These are phyloP conservation scores for Phialophora expanda DNA, from an alignment of 2,329 filamentous ascomycete species.

Conservation along the genomic window DNA sequence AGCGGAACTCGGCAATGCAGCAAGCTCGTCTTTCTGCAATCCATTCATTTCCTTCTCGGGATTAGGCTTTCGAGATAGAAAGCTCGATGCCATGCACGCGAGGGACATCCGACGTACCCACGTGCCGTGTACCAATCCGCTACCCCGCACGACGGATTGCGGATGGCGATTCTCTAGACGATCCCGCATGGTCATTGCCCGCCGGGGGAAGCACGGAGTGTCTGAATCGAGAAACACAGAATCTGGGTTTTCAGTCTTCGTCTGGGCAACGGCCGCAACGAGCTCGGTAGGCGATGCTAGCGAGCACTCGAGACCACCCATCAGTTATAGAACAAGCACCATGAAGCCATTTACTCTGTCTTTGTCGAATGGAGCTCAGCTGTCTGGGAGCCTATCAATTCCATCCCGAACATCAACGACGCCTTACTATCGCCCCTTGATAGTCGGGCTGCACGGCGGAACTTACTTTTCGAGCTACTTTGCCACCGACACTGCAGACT, in stretches of 20 bases:
- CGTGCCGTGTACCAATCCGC: neutral
- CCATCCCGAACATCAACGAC: neutral
- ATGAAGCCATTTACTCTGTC: slow-evolving; percentile 16
- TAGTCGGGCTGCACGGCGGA: slow-evolving; percentile 13
- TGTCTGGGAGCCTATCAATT: slow-evolving; percentile 10
- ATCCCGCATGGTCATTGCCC: neutral
- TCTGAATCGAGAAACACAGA: neutral
- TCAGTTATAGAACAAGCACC: neutral
- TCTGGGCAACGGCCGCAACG: neutral
- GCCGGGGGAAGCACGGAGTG: neutral
- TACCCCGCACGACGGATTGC: neutral
- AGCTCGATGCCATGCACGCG: neutral
- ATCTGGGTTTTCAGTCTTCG: neutral
- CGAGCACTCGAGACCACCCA: neutral
- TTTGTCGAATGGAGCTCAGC: slow-evolving; percentile 9
- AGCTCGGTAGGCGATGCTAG: neutral
- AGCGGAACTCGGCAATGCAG: neutral
- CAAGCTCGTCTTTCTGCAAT: neutral
- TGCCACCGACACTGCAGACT: neutral
- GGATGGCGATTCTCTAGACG: neutral
- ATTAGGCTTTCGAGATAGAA: neutral
- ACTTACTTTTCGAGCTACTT: slow-evolving; percentile 19
- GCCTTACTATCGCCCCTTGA: slow-evolving; percentile 9
- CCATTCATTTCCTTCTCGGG: neutral
- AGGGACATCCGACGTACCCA: too few species aligned